Base-by-base conservation (phyloP, 768 basidiomycete genomes). In the Holtermannia corniformis region DNA sequence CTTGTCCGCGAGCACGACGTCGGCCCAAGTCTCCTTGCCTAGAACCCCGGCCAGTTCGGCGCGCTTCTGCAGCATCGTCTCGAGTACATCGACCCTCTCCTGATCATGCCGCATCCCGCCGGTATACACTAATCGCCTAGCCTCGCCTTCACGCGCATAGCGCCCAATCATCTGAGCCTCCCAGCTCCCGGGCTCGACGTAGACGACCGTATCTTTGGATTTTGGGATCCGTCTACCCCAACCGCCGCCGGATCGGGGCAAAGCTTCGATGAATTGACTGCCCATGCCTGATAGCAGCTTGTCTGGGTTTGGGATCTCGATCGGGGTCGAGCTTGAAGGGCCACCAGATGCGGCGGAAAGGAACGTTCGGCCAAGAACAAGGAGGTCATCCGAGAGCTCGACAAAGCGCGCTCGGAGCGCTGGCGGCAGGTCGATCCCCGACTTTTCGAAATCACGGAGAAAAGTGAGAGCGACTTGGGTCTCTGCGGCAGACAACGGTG, bases 371-470 rank as follows among this genome's bases (percentile, higher is more conserved):
- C 92, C 92, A 12, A 96, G 84, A 0, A 83, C 76, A 20, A 93
- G 77, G 52, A 97, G 87, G 51, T 88, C 84, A 13, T 92, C 87
- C 2, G 91, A 95, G 11, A 96, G 76, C 1, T 84, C 80, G 16
- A 99, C 90, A 58, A 95, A 96, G 56, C 80, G 82, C 28, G 81
- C 76, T 40, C 95, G 81, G 61, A 89, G 78, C 10, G 77, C 77
- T 0, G 84, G 80, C 10, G 89, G 84, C 12, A 99, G 78, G 68
- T 92, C 80, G 57, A 97, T 92, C 7, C 89, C 93, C 13, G 92
- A 97, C 71, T 91, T 91, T 68, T 95, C 88, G 73, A 99, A 99
- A 77, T 97, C 95, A 44, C 86, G 80, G 80, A 89, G 85, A 73
- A 97, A 97, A 55, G 92, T 92, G 21, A 86, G 78, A 24, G 95